phyloP scores from a whole-genome alignment of 805 yeast species.

The Pichia sporocuriosa region DNA sequence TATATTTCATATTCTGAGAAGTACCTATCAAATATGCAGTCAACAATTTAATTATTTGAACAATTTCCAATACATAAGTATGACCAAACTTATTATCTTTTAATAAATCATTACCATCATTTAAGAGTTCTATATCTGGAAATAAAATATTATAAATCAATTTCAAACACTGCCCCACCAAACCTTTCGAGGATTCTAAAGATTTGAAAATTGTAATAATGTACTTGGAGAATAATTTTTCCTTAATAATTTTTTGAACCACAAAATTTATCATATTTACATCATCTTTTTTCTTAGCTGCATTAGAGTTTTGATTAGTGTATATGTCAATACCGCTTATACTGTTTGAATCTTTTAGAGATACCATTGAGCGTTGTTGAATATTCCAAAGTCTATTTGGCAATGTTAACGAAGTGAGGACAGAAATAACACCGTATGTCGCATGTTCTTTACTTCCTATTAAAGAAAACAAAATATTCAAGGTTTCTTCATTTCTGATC shows the following conservation, averaged over 20 bases:
- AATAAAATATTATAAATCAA: slow-evolving; percentile 6
- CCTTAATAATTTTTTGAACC: slow-evolving; percentile 17
- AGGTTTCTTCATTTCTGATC: slow-evolving; percentile 32
- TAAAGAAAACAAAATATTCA: slow-evolving; percentile 19
- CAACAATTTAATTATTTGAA: slow-evolving; percentile 19
- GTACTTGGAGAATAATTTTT: slow-evolving; percentile 16
- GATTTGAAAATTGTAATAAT: slow-evolving; percentile 7
- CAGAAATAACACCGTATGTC: slow-evolving; percentile 35
- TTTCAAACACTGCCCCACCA: slow-evolving; percentile 5
- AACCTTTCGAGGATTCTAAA: slow-evolving; percentile 4
- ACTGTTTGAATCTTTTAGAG: slow-evolving; percentile 32
- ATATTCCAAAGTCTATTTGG: slow-evolving; percentile 26
- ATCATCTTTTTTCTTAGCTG: slow-evolving; percentile 25
- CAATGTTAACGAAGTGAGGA: slow-evolving; percentile 35
- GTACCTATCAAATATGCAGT: slow-evolving; percentile 32
- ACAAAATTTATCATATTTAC: slow-evolving; percentile 24
- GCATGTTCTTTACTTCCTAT: slow-evolving; percentile 8
- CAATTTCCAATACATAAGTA: slow-evolving; percentile 8
- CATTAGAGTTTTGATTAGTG: slow-evolving; percentile 22
- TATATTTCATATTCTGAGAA: slow-evolving; percentile 21
- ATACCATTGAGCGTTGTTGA: slow-evolving; percentile 31
- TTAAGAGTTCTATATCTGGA: slow-evolving; percentile 3
- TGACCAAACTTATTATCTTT: too few relatives aligned
- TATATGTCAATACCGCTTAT: slow-evolving; percentile 22
- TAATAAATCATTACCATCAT: background rate